These are phyloP conservation scores for Dioscorea zingiberensis DNA, from an alignment of 106 monocot species.

Conservation along the genomic window DNA sequence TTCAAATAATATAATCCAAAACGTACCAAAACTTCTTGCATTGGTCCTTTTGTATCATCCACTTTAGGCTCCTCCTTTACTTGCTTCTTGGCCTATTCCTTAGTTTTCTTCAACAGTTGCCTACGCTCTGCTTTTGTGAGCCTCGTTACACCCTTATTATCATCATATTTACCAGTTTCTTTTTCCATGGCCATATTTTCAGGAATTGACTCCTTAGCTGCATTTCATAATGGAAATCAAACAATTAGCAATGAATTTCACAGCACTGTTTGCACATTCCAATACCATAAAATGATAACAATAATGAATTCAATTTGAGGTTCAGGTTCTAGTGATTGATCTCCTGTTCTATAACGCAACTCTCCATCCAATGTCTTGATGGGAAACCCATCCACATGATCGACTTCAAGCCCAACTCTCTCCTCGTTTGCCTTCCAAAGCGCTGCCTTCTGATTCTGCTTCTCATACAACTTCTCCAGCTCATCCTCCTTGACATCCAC, in stretches of 20 bases:
- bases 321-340: no score
- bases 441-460: slow-evolving; percentile 39
- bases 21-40: slow-evolving; percentile 87
- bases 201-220: slow-evolving; percentile 37
- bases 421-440: slow-evolving; percentile 20
- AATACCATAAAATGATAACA: no score
- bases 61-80: slow-evolving; percentile 33
- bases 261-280: no score
- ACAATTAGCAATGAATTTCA: no score
- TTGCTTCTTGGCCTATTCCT: slow-evolving; percentile 72
- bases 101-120: slow-evolving; percentile 67
- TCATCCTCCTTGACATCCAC: slow-evolving; percentile 73
- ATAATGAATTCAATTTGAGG: no score
- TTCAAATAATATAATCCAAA: background rate
- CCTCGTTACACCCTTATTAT: slow-evolving; percentile 32
- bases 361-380: slow-evolving; percentile 77
- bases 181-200: slow-evolving; percentile 15
- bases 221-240: background rate
- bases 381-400: slow-evolving; percentile 85
- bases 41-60: slow-evolving; percentile 25
- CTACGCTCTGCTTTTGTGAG: slow-evolving; percentile 80
- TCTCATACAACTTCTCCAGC: slow-evolving; percentile 80
- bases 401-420: slow-evolving; percentile 44
- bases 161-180: slow-evolving; percentile 26
- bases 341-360: slow-evolving; percentile 45